Conservation (phyloP, 768 basidiomycete genomes). For the Serpula lacrymans region DNA sequence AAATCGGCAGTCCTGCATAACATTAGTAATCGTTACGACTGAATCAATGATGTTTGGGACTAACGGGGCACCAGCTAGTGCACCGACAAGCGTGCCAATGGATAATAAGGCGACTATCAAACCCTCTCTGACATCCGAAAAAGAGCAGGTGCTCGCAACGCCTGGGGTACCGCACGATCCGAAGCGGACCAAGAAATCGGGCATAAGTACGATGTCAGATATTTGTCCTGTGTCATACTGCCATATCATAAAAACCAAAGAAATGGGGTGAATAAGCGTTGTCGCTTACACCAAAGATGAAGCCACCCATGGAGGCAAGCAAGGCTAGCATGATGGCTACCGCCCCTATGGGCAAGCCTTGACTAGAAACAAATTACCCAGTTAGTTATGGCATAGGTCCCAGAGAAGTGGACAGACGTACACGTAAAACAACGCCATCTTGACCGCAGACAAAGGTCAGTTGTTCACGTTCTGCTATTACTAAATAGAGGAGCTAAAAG, state of each 20-base stretch:
- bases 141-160: constrained; percentile 43
- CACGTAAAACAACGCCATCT: constrained; percentile 16
- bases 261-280: neutral
- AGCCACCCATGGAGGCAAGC: constrained; percentile 70
- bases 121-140: constrained; percentile 54
- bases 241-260: neutral
- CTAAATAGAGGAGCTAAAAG: too few species aligned
- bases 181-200: constrained; percentile 64
- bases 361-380: constrained; percentile 36
- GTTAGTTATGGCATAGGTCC: too few species aligned
- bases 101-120: constrained; percentile 70
- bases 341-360: constrained; percentile 59
- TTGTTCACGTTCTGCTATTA: too few species aligned
- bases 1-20: constrained; percentile 51
- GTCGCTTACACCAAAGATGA: constrained; percentile 53
- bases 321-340: constrained; percentile 64
- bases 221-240: constrained; percentile 77
- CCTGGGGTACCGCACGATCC: constrained; percentile 43
- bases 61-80: constrained; percentile 58
- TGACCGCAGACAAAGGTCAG: too few species aligned
- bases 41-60: constrained; percentile 19
- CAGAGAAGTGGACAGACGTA: constrained; percentile 4
- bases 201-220: constrained; percentile 71
- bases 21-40: neutral
- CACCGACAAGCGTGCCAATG: constrained; percentile 66